Evolutionary conservation across 805 yeast genomes (phyloP), one percentile per base, ranked within the genome.

Genomic region (Candida morakotiae): DNA sequence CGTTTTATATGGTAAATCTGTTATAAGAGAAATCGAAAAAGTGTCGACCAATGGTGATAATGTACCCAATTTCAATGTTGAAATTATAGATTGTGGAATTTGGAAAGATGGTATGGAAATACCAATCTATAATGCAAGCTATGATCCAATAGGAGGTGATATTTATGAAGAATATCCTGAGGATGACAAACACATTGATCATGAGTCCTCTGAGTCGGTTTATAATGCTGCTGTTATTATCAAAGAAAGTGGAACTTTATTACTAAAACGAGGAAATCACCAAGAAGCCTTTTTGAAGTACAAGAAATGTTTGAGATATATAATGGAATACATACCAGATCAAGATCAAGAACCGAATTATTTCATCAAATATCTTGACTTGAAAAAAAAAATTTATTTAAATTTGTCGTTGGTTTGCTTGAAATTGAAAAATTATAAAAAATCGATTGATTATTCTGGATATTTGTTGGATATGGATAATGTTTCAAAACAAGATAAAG

Each of bases 161-260:
- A 54, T 75, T 0, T 85, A 71, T 48, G 93, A 84, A 57, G 93
- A 84, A 55, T 77, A 69, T 47, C 94, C 93, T 0, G 88, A 79
- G 42, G 94, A 85, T 55, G 87, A 83, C 47, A 47, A 33, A 15
- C 56, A 69, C 40, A 75, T 81, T 34, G 79, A 75, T 39, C 73
- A 73, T 31, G 80, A 83, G 14, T 75, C 81, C 35, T 66, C 79
- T 6, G 69, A 64, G 35, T 62, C 66, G 16, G 79, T 82, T 0
- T 75, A 53, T 39, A 60, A 60, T 8, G 86, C 81, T 0, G 56
- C 80, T 0, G 47, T 44, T 8, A 74, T 57, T 11, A 83, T 85
- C 35, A 85, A 85, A 47, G 79, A 76, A 22, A 75, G 88, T 16
- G 94, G 87, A 1, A 70, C 82, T 0, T 47, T 72, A 8, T 47